A percentile compares a stretch with the other conserved stretches of the same genome.
Conservation (phyloP, 108 stramenopile species). For the Pseudonitzschia multiseries region DNA sequence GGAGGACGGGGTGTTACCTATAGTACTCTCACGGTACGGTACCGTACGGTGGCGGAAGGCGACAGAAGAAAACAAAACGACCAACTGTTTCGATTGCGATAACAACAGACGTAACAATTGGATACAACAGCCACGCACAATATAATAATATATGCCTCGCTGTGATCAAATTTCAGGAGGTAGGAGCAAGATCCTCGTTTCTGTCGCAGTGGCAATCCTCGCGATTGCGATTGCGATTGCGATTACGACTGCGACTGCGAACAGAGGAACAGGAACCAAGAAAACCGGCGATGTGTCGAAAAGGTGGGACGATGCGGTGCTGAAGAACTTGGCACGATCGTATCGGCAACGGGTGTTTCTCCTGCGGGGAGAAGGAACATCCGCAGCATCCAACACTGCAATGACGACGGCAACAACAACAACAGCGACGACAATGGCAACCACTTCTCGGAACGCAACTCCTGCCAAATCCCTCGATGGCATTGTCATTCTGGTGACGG, state of each 20-base stretch:
- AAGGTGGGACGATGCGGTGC: conserved; percentile 14
- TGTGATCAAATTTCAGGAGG: too few relatives aligned
- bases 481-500: conserved; percentile 43
- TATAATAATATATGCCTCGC: too few relatives aligned
- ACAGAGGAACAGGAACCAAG: not conserved
- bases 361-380: not conserved
- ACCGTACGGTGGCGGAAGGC: too few relatives aligned
- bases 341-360: not conserved
- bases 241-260: too few relatives aligned
- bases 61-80: too few relatives aligned
- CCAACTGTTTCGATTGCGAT: too few relatives aligned
- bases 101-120: too few relatives aligned
- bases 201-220: not conserved
- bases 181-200: not conserved
- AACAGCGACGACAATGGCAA: not conserved
- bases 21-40: too few relatives aligned
- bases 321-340: not conserved
- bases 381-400: too few relatives aligned
- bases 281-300: not conserved
- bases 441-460: not conserved
- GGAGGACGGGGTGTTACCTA: too few relatives aligned
- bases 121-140: too few relatives aligned
- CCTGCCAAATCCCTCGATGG: conserved; percentile 30
- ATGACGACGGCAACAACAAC: not conserved
- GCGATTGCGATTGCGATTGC: too few relatives aligned